These are phyloP conservation scores for Leccinum boreale DNA, from an alignment of 768 basidiomycete genomes.

Conservation along the genomic window DNA sequence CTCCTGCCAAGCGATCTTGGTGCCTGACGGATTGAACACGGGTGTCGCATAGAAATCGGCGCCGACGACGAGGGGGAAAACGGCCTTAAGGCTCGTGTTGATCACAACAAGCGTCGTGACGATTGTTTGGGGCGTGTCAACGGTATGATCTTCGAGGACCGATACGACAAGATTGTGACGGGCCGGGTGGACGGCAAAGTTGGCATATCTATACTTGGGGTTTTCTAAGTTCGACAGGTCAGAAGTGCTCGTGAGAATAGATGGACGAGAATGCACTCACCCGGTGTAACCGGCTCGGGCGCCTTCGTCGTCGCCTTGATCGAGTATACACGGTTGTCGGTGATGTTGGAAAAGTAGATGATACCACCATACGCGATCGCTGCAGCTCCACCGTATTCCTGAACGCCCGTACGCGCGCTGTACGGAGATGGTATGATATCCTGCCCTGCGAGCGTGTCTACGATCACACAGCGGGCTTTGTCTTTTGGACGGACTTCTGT, in stretches of 20 bases:
- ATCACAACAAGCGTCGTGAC: conserved; percentile 57
- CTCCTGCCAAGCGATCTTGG: conserved; percentile 57
- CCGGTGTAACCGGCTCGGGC: conserved; percentile 54
- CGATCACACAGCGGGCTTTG: conserved; percentile 52
- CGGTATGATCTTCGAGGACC: conserved; percentile 70
- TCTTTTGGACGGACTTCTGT: conserved; percentile 59
- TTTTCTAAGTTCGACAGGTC: conserved; percentile 6
- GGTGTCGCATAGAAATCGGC: conserved; percentile 73
- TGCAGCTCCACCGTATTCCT: conserved; percentile 71
- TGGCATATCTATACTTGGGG: conserved; percentile 53
- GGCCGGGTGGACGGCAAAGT: conserved; percentile 56
- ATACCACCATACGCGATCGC: conserved; percentile 50
- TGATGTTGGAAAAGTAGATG: conserved; percentile 57
- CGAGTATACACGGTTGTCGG: conserved; percentile 52
- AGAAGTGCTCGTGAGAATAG: background rate
- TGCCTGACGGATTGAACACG: conserved; percentile 57
- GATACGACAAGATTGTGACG: conserved; percentile 54
- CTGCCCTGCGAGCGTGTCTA: conserved; percentile 42
- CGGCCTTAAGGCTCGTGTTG: conserved; percentile 41
- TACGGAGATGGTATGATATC: conserved; percentile 56
- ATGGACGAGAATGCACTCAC: conserved; percentile 34
- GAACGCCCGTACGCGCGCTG: conserved; percentile 56
- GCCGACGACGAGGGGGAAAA: conserved; percentile 49
- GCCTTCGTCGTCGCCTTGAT: conserved; percentile 24
- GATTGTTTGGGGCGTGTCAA: conserved; percentile 32